Evolutionary conservation across 805 yeast species (phyloP).

Genomic region (Suhomyces canberraensis): DNA sequence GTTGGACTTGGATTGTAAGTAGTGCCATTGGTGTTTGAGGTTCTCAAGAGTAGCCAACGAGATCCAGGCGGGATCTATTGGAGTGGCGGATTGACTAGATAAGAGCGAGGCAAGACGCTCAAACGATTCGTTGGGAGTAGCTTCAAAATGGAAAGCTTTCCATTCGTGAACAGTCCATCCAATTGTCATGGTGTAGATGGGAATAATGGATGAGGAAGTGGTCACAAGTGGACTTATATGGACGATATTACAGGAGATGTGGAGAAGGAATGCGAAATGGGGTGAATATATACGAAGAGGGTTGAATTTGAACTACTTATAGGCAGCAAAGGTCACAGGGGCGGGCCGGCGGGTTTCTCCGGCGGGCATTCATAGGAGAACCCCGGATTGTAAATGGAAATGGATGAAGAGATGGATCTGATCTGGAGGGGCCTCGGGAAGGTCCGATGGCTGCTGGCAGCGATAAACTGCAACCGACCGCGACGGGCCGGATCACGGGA

Average conservation of each 20-base stretch:
- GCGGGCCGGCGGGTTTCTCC: too few species aligned
- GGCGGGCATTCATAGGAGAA: too few species aligned
- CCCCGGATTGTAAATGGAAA: too few species aligned
- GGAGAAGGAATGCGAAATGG: not conserved
- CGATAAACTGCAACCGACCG: slow-evolving; percentile 4
- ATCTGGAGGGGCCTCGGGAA: too few species aligned
- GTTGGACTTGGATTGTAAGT: slow-evolving; percentile 59
- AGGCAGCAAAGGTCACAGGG: too few species aligned
- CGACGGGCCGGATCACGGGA: slow-evolving; percentile 9
- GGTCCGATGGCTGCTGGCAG: too few species aligned
- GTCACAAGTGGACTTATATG: not conserved
- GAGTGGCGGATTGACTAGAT: slow-evolving; percentile 42
- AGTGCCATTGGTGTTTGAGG: slow-evolving; percentile 72
- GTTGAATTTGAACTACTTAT: too few species aligned
- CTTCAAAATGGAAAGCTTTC: slow-evolving; percentile 61
- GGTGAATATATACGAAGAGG: too few species aligned
- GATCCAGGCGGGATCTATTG: slow-evolving; percentile 89
- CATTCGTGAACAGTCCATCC: slow-evolving; percentile 88
- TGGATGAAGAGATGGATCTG: too few species aligned
- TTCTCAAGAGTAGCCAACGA: slow-evolving; percentile 64
- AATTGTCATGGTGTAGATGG: slow-evolving; percentile 18
- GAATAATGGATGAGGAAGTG: not conserved
- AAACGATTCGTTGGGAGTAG: slow-evolving; percentile 61
- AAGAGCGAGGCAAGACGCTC: slow-evolving; percentile 45
- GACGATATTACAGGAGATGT: not conserved